These are phyloP conservation scores for Sphaerosporella brunnea DNA, from an alignment of 495 filamentous ascomycete species.

Conservation along the genomic window DNA sequence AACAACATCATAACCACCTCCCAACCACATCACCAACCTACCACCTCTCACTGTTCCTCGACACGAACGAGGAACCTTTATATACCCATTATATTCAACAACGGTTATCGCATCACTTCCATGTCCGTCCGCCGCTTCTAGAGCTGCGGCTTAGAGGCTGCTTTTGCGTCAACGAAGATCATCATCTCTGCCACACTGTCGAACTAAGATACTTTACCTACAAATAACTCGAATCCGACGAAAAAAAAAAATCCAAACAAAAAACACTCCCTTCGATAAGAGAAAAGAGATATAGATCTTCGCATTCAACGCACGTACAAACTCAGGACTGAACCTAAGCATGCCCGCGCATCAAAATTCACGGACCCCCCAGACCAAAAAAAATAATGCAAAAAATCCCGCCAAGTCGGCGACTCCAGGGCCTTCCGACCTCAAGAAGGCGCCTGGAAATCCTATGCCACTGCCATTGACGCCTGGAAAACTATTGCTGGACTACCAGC, in stretches of 20 bases:
- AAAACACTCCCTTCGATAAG: not conserved
- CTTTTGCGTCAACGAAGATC: conserved; percentile 7
- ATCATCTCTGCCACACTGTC: not conserved
- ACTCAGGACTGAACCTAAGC: conserved; percentile 5
- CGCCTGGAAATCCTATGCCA: too few relatives aligned
- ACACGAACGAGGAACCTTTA: too few relatives aligned
- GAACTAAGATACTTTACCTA: not conserved
- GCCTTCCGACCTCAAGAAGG: too few relatives aligned
- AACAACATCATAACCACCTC: too few relatives aligned
- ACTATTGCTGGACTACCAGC: conserved; percentile 49
- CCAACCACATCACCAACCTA: too few relatives aligned
- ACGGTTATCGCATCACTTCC: too few relatives aligned
- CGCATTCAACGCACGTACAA: not conserved
- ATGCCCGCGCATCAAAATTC: conserved; percentile 12
- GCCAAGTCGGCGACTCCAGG: conserved; percentile 11
- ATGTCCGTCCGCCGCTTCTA: conserved; percentile 25
- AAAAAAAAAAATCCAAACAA: too few relatives aligned
- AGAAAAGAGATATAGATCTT: too few relatives aligned
- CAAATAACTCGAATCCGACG: too few relatives aligned
- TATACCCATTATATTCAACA: too few relatives aligned
- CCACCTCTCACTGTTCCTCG: too few relatives aligned
- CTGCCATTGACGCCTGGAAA: conserved; percentile 23
- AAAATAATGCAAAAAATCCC: conserved; percentile 28
- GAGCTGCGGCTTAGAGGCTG: conserved; percentile 24
- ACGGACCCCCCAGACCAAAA: conserved; percentile 18